Conservation (phyloP, 768 basidiomycete species). For the Mycena galopus region DNA sequence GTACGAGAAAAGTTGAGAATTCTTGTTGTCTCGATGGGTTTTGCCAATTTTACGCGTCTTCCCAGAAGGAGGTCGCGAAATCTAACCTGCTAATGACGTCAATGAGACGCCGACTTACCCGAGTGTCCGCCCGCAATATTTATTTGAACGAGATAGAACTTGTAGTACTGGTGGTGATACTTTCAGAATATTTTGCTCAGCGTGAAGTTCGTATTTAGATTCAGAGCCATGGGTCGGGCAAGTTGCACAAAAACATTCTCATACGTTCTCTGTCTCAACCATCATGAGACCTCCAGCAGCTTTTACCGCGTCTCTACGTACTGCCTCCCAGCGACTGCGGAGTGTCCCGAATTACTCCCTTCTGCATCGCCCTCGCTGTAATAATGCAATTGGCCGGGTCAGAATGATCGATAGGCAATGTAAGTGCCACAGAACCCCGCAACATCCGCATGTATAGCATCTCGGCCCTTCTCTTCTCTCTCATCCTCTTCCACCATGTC, state of each 20-base stretch:
- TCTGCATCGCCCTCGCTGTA: conserved; percentile 1
- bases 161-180: too few relatives aligned
- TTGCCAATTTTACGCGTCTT: neutral
- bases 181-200: too few relatives aligned
- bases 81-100: too few relatives aligned
- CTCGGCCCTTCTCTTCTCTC: neutral
- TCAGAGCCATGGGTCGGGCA: too few relatives aligned
- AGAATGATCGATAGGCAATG: neutral
- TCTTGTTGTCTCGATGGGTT: neutral
- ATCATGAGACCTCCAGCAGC: conserved; percentile 20
- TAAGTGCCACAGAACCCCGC: neutral
- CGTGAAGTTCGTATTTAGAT: too few relatives aligned
- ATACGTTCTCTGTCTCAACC: too few relatives aligned
- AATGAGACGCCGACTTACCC: too few relatives aligned
- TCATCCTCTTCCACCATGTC: conserved; percentile 17
- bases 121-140: too few relatives aligned
- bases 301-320: conserved; percentile 6
- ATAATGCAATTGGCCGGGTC: neutral
- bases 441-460: neutral
- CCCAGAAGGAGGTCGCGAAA: neutral
- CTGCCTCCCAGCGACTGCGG: conserved; percentile 11
- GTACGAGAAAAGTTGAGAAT: conserved; percentile 8
- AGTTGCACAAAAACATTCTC: too few relatives aligned
- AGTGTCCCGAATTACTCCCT: neutral
- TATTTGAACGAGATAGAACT: too few relatives aligned